Evolutionary conservation across 345 rosid species (phyloP).

Genomic region (Microcos paniculata): DNA sequence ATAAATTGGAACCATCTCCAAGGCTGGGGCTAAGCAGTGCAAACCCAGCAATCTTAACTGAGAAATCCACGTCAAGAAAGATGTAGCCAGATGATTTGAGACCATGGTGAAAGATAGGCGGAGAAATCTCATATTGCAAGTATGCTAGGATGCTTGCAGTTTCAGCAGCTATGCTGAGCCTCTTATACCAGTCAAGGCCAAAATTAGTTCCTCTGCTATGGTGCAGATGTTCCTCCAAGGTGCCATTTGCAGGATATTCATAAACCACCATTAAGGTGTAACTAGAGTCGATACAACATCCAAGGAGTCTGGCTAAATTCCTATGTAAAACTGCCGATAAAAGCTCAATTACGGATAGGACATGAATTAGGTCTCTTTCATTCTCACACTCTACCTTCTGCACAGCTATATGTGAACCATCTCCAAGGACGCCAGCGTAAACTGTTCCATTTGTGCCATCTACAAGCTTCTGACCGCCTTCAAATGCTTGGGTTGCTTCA

Average conservation of each 20-base stretch:
- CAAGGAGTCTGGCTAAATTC: conserved; percentile 67
- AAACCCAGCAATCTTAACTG: conserved; percentile 63
- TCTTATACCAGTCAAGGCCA: conserved; percentile 69
- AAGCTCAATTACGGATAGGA: conserved; percentile 56
- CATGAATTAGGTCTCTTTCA: conserved; percentile 54
- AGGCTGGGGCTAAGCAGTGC: conserved; percentile 33
- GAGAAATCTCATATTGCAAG: conserved; percentile 62
- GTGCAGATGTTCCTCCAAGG: conserved; percentile 50
- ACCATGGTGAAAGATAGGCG: conserved; percentile 61
- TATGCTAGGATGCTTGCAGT: conserved; percentile 61
- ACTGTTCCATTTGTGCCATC: conserved; percentile 46
- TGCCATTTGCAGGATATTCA: conserved; percentile 70
- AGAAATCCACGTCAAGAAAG: conserved; percentile 56
- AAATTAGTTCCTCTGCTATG: conserved; percentile 25
- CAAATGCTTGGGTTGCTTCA: conserved; percentile 67
- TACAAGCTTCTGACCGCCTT: conserved; percentile 49
- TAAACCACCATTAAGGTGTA: conserved; percentile 57
- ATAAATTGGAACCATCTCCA: conserved; percentile 23
- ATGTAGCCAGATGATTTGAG: conserved; percentile 48
- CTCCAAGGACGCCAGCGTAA: conserved; percentile 55
- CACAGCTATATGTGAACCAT: conserved; percentile 64
- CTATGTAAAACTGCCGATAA: conserved; percentile 55
- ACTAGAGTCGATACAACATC: conserved; percentile 64
- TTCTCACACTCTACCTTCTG: conserved; percentile 62
- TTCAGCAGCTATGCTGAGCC: conserved; percentile 64